Evolutionary conservation across 1,284 basidiomycete genomes (phyloP), one percentile per base, ranked within the genome.

Genomic region (Boletellus deceptivus): DNA sequence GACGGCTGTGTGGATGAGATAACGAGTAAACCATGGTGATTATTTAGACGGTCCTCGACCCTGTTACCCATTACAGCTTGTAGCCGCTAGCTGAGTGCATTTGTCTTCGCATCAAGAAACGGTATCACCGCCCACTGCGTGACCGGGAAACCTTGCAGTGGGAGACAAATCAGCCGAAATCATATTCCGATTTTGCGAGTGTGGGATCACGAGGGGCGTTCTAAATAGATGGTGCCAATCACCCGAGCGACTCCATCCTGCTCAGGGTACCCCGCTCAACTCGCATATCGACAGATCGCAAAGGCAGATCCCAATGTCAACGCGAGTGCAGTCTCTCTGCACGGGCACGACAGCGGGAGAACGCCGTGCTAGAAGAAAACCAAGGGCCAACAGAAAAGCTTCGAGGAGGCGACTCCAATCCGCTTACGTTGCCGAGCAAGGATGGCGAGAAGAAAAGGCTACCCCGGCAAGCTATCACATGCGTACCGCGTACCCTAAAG

Each of bases 11-110:
- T 41, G 43, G 31, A 41, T 34, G 53, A 53, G 58, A 67, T 54
- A 34, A 41, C 53, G 11, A 31, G 10, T 13, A 11, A 31, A 11
- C 29, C 55, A 54, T 62, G 50, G 52, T 63, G 50, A 52, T 54
- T 47, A 40, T 55, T 50, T 53, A 58, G 35, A 39, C 34, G 34
- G 29, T 42, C 48, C 50, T 57, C 63, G 64, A 58, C 67, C 67
- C 64, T 68, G 63, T 56, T 60, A 49, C 59, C 62, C 54, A 61
- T 65, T 54, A 50, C 43, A 43, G 52, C 42, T 52, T 53, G 52
- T 55, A 50, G 54, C 43, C 9, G 27, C 27, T 29, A 29, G 27
- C 27, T 50, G 49, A 31, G 52, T 33, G 36, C 49, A 50, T 50
- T 38, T 43, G 54, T 51, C 54, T 43, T 59, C 55, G 43, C 39